phyloP scores from a whole-genome alignment of 345 rosid genomes.

The Rubroshorea leprosula region DNA sequence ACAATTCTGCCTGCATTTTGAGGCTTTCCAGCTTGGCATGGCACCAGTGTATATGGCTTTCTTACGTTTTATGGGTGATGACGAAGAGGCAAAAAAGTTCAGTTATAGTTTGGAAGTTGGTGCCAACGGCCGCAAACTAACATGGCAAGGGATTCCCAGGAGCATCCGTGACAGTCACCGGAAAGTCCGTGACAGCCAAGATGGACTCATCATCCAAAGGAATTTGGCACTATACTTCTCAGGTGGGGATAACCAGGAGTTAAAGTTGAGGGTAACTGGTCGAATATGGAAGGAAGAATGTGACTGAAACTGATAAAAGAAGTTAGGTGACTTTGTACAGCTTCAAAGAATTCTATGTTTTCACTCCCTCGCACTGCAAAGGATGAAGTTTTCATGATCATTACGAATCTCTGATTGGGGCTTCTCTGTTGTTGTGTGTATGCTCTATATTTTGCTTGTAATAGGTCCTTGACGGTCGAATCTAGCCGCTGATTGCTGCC shows the following conservation, averaged over 20 bases:
- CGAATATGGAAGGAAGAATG: slow-evolving; percentile 46
- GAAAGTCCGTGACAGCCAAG: slow-evolving; percentile 35
- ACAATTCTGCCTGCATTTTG: slow-evolving; percentile 36
- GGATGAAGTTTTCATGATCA: not conserved
- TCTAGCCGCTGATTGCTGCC: not conserved
- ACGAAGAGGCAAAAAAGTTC: slow-evolving; percentile 36
- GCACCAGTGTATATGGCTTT: slow-evolving; percentile 35
- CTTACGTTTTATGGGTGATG: slow-evolving; percentile 40
- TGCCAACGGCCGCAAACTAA: slow-evolving; percentile 34
- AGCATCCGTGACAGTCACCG: slow-evolving; percentile 32
- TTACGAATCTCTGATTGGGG: not conserved
- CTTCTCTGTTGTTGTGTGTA: not conserved
- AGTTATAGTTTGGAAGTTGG: slow-evolving; percentile 33
- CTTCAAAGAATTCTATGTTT: not conserved
- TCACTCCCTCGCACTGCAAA: not conserved
- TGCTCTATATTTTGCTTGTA: not conserved
- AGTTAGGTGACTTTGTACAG: not conserved
- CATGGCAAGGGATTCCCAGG: slow-evolving; percentile 35
- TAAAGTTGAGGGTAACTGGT: slow-evolving; percentile 47
- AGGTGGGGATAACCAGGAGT: slow-evolving; percentile 36
- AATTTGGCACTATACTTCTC: slow-evolving; percentile 38
- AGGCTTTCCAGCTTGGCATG: slow-evolving; percentile 30
- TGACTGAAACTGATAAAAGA: not conserved
- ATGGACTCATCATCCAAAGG: slow-evolving; percentile 39
- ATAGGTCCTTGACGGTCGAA: not conserved